Base-by-base conservation (phyloP, 371 early-diverging fungal genomes). In the Lichtheimia ramosa region DNA sequence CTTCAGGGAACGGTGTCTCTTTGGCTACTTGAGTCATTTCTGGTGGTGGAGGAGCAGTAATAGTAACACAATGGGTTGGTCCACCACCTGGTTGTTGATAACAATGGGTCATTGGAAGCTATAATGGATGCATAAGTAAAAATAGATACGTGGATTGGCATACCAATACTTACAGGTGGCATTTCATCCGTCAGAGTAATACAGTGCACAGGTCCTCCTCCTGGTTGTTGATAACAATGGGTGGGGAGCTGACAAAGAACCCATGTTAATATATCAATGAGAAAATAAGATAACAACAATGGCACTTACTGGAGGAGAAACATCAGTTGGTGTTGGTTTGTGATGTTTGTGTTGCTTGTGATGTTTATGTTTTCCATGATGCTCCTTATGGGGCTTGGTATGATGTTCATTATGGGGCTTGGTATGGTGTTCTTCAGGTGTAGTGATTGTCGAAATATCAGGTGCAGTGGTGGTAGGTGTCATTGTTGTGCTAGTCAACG, bases 161-260 rank as follows among this genome's bases (percentile, higher is more conserved):
- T n/a, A n/a, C n/a, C n/a, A 34, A 34, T 1, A 34, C 34, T 34
- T 8, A 34, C 34, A 6, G 34, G 34, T 34, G 34, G 34, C 34
- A 34, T 34, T 34, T 34, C 34, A 46, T 20, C 46, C 46, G 46
- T 46, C 46, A 46, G n/a, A 46, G 46, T 46, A n/a, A 46, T n/a
- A 20, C 46, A 46, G 15, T 46, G 46, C n/a, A 46, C 46, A n/a
- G 46, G 46, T 46, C 46, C 46, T 7, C 46, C 46, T n/a, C 46
- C 20, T n/a, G n/a, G 18, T 46, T 46, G 18, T 20, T 46, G 46
- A 10, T 46, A 46, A 20, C 46, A 46, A 20, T 18, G 20, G 7
- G 46, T 46, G 18, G 46, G 46, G 15, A 20, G 10, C 34, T 34
- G 34, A 34, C 5, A 34, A 8, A 34, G 34, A 34, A 10, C 10